These are phyloP conservation scores for Lachancea thermotolerans DNA, from an alignment of 805 yeast genomes.

Conservation along the genomic window DNA sequence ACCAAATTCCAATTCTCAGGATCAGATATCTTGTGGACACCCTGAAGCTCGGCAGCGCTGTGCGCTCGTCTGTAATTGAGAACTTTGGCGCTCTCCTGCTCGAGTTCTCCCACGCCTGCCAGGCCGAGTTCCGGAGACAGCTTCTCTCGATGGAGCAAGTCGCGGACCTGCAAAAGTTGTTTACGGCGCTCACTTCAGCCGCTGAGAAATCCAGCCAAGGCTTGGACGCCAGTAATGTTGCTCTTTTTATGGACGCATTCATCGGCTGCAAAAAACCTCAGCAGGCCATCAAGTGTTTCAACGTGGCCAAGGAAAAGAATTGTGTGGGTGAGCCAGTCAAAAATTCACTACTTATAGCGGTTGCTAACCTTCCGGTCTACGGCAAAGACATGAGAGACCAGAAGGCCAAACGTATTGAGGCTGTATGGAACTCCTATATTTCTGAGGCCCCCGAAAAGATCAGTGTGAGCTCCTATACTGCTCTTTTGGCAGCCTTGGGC, in stretches of 20 bases:
- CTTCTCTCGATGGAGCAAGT: not conserved
- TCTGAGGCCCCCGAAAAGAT: slow-evolving; percentile 10
- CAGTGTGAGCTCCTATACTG: slow-evolving; percentile 17
- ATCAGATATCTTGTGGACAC: slow-evolving; percentile 5
- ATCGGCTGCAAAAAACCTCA: slow-evolving; percentile 14
- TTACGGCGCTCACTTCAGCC: not conserved
- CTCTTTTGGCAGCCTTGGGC: slow-evolving; percentile 19
- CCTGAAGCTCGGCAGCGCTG: not conserved
- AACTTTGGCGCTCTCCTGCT: not conserved
- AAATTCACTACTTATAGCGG: slow-evolving; percentile 19
- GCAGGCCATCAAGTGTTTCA: slow-evolving; percentile 14
- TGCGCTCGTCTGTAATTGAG: not conserved
- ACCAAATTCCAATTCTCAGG: slow-evolving; percentile 7
- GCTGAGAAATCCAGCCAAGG: not conserved
- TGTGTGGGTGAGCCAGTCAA: slow-evolving; percentile 7
- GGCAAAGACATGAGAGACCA: slow-evolving; percentile 9
- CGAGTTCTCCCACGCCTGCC: slow-evolving; percentile 3
- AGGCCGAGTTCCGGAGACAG: slow-evolving; percentile 1
- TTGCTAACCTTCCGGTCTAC: slow-evolving; percentile 15
- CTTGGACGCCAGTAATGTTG: slow-evolving; percentile 13
- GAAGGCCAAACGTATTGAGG: slow-evolving; percentile 23
- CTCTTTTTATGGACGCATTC: slow-evolving; percentile 22
- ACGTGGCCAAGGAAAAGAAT: slow-evolving; percentile 1
- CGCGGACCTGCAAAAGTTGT: slow-evolving; percentile 4
- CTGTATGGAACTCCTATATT: slow-evolving; percentile 28